Percentiles rank a stretch among this genome's conserved stretches.
phyloP scores from a whole-genome alignment of 805 yeast species.

The Sugiyamaella marilandica region DNA sequence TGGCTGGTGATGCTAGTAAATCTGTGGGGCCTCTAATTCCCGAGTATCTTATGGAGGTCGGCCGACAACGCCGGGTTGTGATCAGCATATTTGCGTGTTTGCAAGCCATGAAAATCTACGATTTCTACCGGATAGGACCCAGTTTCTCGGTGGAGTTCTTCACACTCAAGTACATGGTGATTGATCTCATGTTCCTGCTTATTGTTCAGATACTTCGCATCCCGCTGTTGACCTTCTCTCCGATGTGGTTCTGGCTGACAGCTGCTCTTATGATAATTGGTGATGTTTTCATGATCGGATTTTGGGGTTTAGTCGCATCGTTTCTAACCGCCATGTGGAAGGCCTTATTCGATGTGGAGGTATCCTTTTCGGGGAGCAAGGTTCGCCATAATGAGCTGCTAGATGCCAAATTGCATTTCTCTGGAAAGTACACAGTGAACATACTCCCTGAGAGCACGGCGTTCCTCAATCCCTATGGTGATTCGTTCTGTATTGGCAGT shows the following conservation, averaged over 20 bases:
- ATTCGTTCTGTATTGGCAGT: conserved; percentile 50
- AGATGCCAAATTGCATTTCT: conserved; percentile 54
- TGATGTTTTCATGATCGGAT: conserved; percentile 52
- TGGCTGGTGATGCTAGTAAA: background rate
- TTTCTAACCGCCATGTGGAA: conserved; percentile 23
- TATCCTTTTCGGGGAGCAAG: conserved; percentile 32
- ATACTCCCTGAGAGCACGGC: conserved; percentile 91
- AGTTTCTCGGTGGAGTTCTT: conserved; percentile 48
- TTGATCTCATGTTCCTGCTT: conserved; percentile 71
- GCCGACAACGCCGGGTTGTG: conserved; percentile 68
- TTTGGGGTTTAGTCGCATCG: conserved; percentile 15
- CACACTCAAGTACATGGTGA: conserved; percentile 61
- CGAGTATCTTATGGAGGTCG: conserved; percentile 58
- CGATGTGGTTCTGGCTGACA: conserved; percentile 39
- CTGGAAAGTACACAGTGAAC: conserved; percentile 80
- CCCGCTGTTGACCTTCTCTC: conserved; percentile 65
- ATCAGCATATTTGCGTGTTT: conserved; percentile 62
- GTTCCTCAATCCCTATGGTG: conserved; percentile 67
- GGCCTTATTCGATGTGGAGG: conserved; percentile 28
- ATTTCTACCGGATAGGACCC: conserved; percentile 42
- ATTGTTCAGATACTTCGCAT: conserved; percentile 68
- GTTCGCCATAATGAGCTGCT: conserved; percentile 29
- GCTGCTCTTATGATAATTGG: conserved; percentile 42
- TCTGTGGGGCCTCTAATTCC: conserved; percentile 47
- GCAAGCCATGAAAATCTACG: conserved; percentile 85